Percentiles rank a stretch among this genome's conserved stretches.
Conservation (phyloP, 176 grass and related monocot genomes). For the Lolium rigidum region DNA sequence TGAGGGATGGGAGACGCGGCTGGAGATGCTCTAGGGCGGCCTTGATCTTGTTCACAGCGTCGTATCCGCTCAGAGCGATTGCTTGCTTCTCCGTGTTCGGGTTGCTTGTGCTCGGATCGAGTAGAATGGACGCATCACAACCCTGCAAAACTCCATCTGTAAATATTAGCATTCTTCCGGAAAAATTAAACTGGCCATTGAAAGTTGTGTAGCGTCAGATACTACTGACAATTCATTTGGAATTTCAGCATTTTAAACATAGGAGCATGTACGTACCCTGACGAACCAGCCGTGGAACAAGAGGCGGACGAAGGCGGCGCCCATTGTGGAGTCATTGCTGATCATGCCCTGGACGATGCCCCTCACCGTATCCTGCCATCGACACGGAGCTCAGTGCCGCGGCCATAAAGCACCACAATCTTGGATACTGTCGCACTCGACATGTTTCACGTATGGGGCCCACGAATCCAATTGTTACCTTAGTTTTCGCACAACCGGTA, state of each 20-base stretch:
- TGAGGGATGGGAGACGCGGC: too few relatives aligned
- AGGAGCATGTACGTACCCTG: conserved; percentile 11
- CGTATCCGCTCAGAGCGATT: conserved; percentile 47
- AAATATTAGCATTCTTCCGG: background rate
- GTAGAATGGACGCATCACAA: conserved; percentile 59
- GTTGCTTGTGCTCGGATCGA: conserved; percentile 29
- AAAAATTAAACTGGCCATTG: too few relatives aligned
- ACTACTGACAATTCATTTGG: too few relatives aligned
- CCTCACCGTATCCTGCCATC: conserved; percentile 42
- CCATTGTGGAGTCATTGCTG: conserved; percentile 18
- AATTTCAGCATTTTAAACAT: background rate
- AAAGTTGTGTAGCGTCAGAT: too few relatives aligned
- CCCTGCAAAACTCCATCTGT: conserved; percentile 19
- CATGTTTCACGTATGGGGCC: too few relatives aligned
- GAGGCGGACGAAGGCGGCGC: conserved; percentile 52
- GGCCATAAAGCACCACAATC: too few relatives aligned
- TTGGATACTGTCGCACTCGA: too few relatives aligned
- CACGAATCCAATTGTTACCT: too few relatives aligned
- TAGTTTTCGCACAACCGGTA: too few relatives aligned
- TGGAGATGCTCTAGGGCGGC: too few relatives aligned
- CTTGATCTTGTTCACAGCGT: conserved; percentile 57
- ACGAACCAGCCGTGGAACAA: conserved; percentile 84
- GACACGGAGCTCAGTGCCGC: too few relatives aligned
- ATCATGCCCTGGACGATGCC: conserved; percentile 27
- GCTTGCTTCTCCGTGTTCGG: conserved; percentile 53